Evolutionary conservation across 768 basidiomycete genomes (phyloP), one percentile per base, ranked within the genome.

Genomic region (Mycena filopes): DNA sequence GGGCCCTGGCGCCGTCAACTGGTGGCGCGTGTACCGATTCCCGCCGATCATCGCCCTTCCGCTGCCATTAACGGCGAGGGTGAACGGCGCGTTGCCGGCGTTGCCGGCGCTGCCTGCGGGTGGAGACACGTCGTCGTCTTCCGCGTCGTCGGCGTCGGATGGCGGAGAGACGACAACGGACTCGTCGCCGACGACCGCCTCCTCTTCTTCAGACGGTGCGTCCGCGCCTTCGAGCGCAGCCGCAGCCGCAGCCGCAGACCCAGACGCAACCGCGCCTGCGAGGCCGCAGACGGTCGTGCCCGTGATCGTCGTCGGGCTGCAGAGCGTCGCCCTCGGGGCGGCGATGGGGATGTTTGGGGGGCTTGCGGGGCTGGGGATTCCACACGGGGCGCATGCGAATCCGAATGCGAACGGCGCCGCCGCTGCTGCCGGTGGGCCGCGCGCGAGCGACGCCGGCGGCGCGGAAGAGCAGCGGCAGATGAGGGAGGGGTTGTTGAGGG

Each of bases 11-110:
- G 75, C 84, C 20, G 83, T 94, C 61, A 94, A 94, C 72, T 91
- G 92, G 87, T 94, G 93, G 93, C 81, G 92, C 59, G 76, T 93
- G 70, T 93, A 93, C 72, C 86, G 92, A n/a, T 94, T 93, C 80
- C 90, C 90, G 10, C 83, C 91, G 41, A 89, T 93, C 68, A 60
- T 33, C 38, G 63, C 25, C 20, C 66, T 29, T 36, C 31, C 43
- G 51, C n/a, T 29, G 29, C 28, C 41, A 12, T 10, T 29, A 10
- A 2, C 21, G 4, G 9, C 15, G 36, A 11, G 15, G 10, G 9
- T 36, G 36, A 36, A 36, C 9, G 11, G 36, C 11, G 36, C 36
- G 36, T 9, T 36, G 36, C 2, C 46, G 20, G 18, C 18, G 31
- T 1, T 18, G 12, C 9, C 53, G 25, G 67, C 31, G 43, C 68